Base-by-base conservation (phyloP, 495 filamentous ascomycete species). In the Penicillium odoratum region DNA sequence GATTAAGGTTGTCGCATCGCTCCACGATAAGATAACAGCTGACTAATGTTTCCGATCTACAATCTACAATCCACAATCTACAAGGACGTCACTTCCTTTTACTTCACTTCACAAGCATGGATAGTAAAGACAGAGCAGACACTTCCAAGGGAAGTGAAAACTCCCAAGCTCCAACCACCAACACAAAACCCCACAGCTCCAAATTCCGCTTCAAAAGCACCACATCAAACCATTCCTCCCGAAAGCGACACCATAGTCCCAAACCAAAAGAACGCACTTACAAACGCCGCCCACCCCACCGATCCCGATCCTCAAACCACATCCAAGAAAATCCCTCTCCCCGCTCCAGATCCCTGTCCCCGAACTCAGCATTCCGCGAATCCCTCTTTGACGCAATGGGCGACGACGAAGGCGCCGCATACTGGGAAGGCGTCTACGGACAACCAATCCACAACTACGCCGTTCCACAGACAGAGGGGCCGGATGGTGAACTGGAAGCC, bases 311-410 rank as follows among this genome's bases (percentile, higher is more conserved):
- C 28, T 36, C 33, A 36, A 36, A 11, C 33, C 33, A 36, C 13
- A 4, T 36, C 9, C 63, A 50, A 31, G 7, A 29, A 15, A 46
- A 36, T 78, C 30, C 48, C 21, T 26, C 10, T 25, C 31, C 57
- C 34, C 43, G 54, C 31, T 43, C 51, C 34, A 42, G 45, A 3
- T 10, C 45, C 38, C 51, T 82, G 15, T 81, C 86, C 60, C 79
- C 89, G 5, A 81, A 86, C 18, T 74, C 79, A 9, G 92, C 93
- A 15, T 98, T 98, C 73, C 88, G 91, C 28, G 91, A 96, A 75
- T 94, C 91, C n/a, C 85, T 98, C 48, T 97, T 98, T 78, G 94
- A 98, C 71, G 94, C 94, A n/a, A 86, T 98, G 70, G 95, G 92
- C 40, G 94, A 98, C 73, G 94, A 98, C 73, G 94, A 98, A 75